These are phyloP conservation scores for Ophiosphaerella herpotricha DNA, from an alignment of 2,329 filamentous ascomycete genomes.

Conservation along the genomic window DNA sequence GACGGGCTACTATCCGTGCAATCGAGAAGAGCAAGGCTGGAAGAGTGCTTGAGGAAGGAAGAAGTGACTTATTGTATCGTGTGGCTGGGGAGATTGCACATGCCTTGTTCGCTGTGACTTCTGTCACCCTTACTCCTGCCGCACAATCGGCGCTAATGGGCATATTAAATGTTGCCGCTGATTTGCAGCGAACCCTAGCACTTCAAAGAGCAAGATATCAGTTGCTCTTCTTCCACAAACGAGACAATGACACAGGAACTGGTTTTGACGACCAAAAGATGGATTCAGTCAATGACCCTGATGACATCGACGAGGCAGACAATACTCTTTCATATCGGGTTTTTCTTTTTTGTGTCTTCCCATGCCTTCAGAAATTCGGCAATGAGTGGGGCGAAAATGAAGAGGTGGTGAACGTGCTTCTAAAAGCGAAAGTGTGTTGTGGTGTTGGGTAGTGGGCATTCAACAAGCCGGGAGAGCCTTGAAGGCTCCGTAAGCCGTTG, in stretches of 20 bases:
- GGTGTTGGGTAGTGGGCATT: conserved; percentile 9
- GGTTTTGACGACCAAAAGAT: conserved; percentile 32
- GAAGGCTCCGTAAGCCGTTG: no score
- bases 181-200: conserved; percentile 32
- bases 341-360: conserved; percentile 41
- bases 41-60: conserved; percentile 14
- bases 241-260: conserved; percentile 1
- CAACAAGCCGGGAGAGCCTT: no score
- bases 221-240: conserved; percentile 27
- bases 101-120: conserved; percentile 30
- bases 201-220: conserved; percentile 40
- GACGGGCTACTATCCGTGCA: conserved; percentile 32
- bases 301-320: conserved; percentile 30
- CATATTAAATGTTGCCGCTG: conserved; percentile 30
- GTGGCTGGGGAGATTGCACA: conserved; percentile 26
- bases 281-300: conserved; percentile 38
- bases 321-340: conserved; percentile 15
- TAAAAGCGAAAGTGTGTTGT: conserved; percentile 40
- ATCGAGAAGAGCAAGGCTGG: conserved; percentile 23
- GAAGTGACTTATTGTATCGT: conserved; percentile 17
- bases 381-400: conserved; percentile 31
- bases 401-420: conserved; percentile 32
- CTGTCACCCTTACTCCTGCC: conserved; percentile 13
- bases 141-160: conserved; percentile 24
- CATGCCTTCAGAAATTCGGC: conserved; percentile 37